phyloP scores from a whole-genome alignment of 2,329 filamentous ascomycete species.

The Xylariaceae sp. region DNA sequence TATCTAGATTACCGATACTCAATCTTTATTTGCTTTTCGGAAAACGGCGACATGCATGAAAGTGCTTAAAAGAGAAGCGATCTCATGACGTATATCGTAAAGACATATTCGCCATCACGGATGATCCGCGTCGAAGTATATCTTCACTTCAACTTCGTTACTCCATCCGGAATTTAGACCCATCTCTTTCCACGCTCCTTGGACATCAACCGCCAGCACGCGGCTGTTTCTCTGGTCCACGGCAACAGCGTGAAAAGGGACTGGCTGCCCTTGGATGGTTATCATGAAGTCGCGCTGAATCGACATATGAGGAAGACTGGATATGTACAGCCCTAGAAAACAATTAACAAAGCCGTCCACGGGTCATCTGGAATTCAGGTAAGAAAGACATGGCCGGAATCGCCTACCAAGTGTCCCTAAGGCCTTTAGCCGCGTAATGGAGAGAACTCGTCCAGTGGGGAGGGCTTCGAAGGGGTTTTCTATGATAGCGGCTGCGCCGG shows the following conservation, averaged over 20 bases:
- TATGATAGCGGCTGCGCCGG: conserved; percentile 73
- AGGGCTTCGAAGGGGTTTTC: conserved; percentile 53
- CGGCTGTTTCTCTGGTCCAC: conserved; percentile 48
- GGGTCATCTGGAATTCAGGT: background rate
- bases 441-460: conserved; percentile 54
- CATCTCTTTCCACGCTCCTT: conserved; percentile 72
- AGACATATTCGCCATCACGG: conserved; percentile 12
- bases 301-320: conserved; percentile 56
- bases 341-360: conserved; percentile 13
- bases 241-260: conserved; percentile 63
- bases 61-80: no score
- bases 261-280: conserved; percentile 65
- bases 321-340: conserved; percentile 67
- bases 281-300: conserved; percentile 67
- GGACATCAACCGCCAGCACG: conserved; percentile 73
- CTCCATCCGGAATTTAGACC: conserved; percentile 67
- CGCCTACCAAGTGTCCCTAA: conserved; percentile 65
- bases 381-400: background rate
- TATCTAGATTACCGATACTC: no score
- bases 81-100: background rate
- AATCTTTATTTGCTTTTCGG: no score
- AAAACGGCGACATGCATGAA: no score
- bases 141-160: conserved; percentile 70
- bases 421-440: conserved; percentile 72
- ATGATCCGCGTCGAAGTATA: conserved; percentile 48